phyloP scores from a whole-genome alignment of 805 yeast genomes.

The Candida parachauliodes region DNA sequence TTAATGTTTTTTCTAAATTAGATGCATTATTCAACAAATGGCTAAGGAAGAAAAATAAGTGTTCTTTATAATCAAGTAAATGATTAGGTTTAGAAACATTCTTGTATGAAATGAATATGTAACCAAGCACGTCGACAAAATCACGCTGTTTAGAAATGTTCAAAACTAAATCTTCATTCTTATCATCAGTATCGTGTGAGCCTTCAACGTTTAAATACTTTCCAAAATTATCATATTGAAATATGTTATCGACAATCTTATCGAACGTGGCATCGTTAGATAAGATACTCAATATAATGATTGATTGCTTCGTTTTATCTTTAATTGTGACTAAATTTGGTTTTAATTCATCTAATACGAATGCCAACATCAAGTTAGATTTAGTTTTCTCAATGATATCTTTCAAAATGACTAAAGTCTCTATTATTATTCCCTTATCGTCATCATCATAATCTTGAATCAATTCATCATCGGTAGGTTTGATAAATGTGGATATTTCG shows the following conservation, averaged over 20 bases:
- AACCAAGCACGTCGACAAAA: conserved; percentile 56
- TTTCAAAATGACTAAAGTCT: conserved; percentile 35
- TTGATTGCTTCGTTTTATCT: conserved; percentile 61
- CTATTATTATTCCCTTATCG: conserved; percentile 32
- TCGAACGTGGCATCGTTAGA: conserved; percentile 54
- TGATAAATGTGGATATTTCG: conserved; percentile 29
- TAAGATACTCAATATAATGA: conserved; percentile 53
- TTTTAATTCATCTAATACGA: conserved; percentile 45
- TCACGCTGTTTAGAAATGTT: conserved; percentile 58
- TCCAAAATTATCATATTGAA: conserved; percentile 42
- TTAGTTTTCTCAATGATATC: conserved; percentile 35
- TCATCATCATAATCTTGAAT: conserved; percentile 34
- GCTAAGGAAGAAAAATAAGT: conserved; percentile 63
- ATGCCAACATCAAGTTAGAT: conserved; percentile 35
- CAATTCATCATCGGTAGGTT: conserved; percentile 17
- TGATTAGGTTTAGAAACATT: conserved; percentile 17
- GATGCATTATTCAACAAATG: conserved; percentile 67
- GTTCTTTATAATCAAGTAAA: conserved; percentile 50
- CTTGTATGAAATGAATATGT: conserved; percentile 47
- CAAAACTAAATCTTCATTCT: conserved; percentile 24
- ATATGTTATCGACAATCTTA: conserved; percentile 34
- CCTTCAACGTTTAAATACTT: conserved; percentile 26
- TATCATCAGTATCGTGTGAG: conserved; percentile 16
- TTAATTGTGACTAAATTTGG: conserved; percentile 48
- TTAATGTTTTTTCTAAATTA: conserved; percentile 62